phyloP scores from a whole-genome alignment of 2,329 filamentous ascomycete genomes.

The Penicillium palitans region DNA sequence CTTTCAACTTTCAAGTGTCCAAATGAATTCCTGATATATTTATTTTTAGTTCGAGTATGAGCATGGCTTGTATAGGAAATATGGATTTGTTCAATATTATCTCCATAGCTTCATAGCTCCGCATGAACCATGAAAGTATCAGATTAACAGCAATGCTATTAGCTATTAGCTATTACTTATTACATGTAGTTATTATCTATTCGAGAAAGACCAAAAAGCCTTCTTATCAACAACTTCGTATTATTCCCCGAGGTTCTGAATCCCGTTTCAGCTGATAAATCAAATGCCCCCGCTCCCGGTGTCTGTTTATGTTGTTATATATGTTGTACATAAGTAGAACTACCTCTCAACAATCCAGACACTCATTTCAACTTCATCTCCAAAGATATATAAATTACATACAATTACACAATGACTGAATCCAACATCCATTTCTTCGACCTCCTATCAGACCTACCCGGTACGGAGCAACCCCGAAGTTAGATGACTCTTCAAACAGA shows the following conservation, averaged over 20 bases:
- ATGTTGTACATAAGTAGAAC: not conserved
- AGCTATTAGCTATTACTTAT: not conserved
- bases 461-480: conserved; percentile 12
- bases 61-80: not conserved
- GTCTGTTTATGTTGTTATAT: too few species aligned
- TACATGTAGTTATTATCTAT: too few species aligned
- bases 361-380: not conserved
- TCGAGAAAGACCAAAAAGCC: not conserved
- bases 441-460: conserved; percentile 30
- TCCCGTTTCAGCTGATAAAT: conserved; percentile 5
- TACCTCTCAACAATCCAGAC: not conserved
- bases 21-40: not conserved
- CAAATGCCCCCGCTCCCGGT: not conserved
- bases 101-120: too few species aligned
- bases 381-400: not conserved
- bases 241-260: not conserved
- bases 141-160: not conserved
- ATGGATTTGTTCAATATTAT: not conserved
- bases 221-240: not conserved
- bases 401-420: conserved; percentile 19
- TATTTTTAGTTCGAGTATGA: not conserved
- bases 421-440: conserved; percentile 38
- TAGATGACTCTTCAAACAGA: not conserved
- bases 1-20: not conserved
- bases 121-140: not conserved